Conservation (phyloP, 2,329 filamentous ascomycete species). For the Paecilomyces fulvus region DNA sequence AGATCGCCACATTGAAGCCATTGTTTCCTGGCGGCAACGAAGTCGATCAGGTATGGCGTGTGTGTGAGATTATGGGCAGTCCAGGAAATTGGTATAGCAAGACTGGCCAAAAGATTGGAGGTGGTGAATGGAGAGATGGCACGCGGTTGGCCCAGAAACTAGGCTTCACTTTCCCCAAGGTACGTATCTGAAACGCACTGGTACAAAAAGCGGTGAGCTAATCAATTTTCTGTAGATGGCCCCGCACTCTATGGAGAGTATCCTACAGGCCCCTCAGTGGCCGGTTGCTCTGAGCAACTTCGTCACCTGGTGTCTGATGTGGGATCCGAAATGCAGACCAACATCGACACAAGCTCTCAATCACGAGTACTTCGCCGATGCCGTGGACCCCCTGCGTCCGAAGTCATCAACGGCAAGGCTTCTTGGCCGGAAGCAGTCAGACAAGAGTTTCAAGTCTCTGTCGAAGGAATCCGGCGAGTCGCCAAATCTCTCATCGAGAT, state of each 20-base stretch:
- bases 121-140: constrained; percentile 95
- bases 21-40: constrained; percentile 96
- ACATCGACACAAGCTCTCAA: constrained; percentile 90
- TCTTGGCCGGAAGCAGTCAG: constrained; percentile 82
- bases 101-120: constrained; percentile 73
- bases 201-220: constrained; percentile 3
- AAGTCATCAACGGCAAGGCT: constrained; percentile 81
- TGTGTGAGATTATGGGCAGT: constrained; percentile 99
- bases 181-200: constrained; percentile 19
- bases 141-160: constrained; percentile 88
- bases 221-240: constrained; percentile 62
- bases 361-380: constrained; percentile 91
- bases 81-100: constrained; percentile 98
- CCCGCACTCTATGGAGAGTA: constrained; percentile 90
- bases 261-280: constrained; percentile 86
- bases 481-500: constrained; percentile 63
- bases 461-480: constrained; percentile 55
- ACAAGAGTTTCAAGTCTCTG: constrained; percentile 56
- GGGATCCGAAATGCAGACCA: constrained; percentile 87
- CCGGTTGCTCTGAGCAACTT: constrained; percentile 79
- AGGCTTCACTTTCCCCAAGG: constrained; percentile 93
- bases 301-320: constrained; percentile 98
- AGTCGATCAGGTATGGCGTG: constrained; percentile 97
- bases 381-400: constrained; percentile 82
- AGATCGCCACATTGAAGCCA: constrained; percentile 92